A percentile compares a stretch with the other conserved stretches of the same genome.
Conservation (phyloP, 345 rosid genomes). For the Gossypium arboreum region DNA sequence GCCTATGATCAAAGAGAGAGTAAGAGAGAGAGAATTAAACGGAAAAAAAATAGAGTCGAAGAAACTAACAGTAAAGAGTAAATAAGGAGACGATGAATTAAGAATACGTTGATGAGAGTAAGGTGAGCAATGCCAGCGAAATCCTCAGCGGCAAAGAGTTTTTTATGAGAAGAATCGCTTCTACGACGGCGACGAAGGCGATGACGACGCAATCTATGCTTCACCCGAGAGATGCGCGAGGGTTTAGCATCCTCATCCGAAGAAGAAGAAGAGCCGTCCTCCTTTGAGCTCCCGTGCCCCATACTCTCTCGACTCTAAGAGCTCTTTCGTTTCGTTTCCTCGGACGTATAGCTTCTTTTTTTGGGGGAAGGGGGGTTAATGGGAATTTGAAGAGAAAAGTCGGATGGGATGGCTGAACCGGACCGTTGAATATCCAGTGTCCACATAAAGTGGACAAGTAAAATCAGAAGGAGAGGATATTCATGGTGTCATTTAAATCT, state of each 20-base stretch:
- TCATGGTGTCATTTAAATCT: background rate
- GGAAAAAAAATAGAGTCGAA: background rate
- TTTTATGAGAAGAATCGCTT: conserved; percentile 25
- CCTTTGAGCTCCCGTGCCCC: conserved; percentile 37
- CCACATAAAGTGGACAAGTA: background rate
- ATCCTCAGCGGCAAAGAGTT: conserved; percentile 46
- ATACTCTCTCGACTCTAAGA: conserved; percentile 8
- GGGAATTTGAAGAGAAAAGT: background rate
- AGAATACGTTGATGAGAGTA: conserved; percentile 51
- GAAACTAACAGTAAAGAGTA: background rate
- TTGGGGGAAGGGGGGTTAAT: no score
- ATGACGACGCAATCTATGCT: conserved; percentile 44
- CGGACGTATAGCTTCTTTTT: background rate
- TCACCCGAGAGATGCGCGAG: conserved; percentile 37
- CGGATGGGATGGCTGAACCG: background rate
- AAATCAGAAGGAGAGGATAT: background rate
- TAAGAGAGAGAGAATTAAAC: background rate
- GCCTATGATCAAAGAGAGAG: conserved; percentile 38
- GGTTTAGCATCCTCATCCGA: background rate
- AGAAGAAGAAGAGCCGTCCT: conserved; percentile 12
- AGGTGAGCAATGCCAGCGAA: conserved; percentile 90
- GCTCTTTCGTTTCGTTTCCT: background rate
- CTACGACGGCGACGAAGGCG: conserved; percentile 30
- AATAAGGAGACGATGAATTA: background rate
- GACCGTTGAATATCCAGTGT: background rate